A percentile compares a stretch with the other conserved stretches of the same genome.
These are phyloP conservation scores for Daldinia vernicosa DNA, from an alignment of 495 filamentous ascomycete species.

Conservation along the genomic window DNA sequence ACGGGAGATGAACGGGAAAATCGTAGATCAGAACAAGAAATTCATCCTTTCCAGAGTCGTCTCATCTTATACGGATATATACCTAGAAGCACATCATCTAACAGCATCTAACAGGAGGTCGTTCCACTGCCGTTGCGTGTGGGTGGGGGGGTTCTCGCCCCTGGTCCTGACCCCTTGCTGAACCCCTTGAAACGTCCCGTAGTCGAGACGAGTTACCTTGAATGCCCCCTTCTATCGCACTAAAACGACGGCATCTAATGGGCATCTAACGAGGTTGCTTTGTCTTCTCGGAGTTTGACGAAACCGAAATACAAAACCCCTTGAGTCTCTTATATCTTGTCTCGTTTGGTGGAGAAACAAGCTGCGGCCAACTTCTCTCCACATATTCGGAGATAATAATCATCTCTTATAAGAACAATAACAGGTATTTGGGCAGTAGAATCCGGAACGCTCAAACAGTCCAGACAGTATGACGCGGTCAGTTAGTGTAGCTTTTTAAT, in stretches of 20 bases:
- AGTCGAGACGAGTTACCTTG: slow-evolving; percentile 4
- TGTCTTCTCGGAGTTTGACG: neutral
- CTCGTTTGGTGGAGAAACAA: neutral
- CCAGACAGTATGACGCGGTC: neutral
- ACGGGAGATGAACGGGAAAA: slow-evolving; percentile 10
- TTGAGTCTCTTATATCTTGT: neutral
- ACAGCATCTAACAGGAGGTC: slow-evolving; percentile 3
- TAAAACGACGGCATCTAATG: slow-evolving; percentile 2
- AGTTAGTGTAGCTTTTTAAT: neutral
- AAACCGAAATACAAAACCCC: slow-evolving; percentile 3
- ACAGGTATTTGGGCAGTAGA: neutral
- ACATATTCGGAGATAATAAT: slow-evolving; percentile 5
- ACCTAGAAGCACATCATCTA: slow-evolving; percentile 21
- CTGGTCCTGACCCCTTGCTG: neutral
- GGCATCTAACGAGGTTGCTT: neutral
- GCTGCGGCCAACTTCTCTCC: neutral
- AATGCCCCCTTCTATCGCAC: neutral
- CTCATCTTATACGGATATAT: slow-evolving; percentile 18
- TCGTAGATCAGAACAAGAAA: slow-evolving; percentile 19
- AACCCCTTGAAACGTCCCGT: slow-evolving; percentile 5
- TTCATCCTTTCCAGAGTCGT: slow-evolving; percentile 6
- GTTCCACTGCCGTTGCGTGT: slow-evolving; percentile 17
- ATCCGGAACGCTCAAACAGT: neutral
- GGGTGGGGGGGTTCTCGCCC: neutral
- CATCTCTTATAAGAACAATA: neutral